Conservation (phyloP, 768 basidiomycete genomes). For the Calocybe indica region DNA sequence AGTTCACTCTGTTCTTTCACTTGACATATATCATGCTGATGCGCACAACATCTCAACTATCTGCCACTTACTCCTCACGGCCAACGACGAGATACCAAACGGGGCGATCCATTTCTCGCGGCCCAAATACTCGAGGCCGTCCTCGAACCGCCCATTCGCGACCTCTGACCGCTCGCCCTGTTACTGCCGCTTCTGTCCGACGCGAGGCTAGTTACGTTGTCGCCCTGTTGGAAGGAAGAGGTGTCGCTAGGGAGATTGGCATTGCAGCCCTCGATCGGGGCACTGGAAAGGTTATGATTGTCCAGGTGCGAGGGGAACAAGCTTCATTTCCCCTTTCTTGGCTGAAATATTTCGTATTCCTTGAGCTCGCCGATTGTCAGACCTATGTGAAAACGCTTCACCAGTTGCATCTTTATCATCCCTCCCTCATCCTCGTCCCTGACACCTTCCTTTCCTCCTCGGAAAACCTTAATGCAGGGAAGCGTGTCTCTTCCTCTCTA, state of each 20-base stretch:
- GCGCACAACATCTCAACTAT: too few species aligned
- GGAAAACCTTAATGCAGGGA: conserved; percentile 45
- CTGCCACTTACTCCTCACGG: too few species aligned
- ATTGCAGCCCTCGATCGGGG: conserved; percentile 82
- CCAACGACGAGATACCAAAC: too few species aligned
- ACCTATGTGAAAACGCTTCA: conserved; percentile 88
- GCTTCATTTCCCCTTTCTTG: conserved; percentile 1
- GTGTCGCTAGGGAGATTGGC: conserved; percentile 78
- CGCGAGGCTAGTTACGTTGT: conserved; percentile 60
- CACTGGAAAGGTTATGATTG: conserved; percentile 67
- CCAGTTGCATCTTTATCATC: conserved; percentile 75
- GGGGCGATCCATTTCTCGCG: too few species aligned
- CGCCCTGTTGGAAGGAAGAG: conserved; percentile 71
- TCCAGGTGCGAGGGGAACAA: conserved; percentile 52
- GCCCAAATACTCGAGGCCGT: conserved; percentile 20
- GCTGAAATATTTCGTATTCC: conserved; percentile 2
- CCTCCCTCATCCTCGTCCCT: conserved; percentile 69
- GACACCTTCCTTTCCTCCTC: conserved; percentile 68
- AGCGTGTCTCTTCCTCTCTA: conserved; percentile 44
- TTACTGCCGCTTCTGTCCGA: conserved; percentile 54
- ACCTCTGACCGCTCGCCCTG: conserved; percentile 56
- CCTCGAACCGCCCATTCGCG: conserved; percentile 56
- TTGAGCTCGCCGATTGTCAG: conserved; percentile 75
- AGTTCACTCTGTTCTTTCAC: too few species aligned
- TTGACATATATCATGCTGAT: too few species aligned